Evolutionary conservation across 2,329 filamentous ascomycete species (phyloP).

Genomic region (Saccharata proteae): DNA sequence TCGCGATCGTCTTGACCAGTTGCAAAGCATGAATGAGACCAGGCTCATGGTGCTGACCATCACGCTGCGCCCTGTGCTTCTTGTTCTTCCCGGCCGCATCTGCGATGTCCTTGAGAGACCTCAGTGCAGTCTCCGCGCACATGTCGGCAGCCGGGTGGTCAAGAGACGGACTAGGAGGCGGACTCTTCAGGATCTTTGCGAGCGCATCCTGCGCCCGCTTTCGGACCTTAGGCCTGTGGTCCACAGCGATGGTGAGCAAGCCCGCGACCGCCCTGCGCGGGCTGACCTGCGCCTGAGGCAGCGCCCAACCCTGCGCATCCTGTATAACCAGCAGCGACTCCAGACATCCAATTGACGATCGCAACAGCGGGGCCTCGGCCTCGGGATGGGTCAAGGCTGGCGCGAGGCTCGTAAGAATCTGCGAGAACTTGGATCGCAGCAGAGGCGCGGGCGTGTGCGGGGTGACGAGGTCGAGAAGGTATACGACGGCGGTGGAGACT

Average conservation of each 20-base stretch:
- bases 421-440: conserved; percentile 86
- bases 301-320: conserved; percentile 76
- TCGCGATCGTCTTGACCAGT: conserved; percentile 78
- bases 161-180: conserved; percentile 79
- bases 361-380: conserved; percentile 74
- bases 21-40: conserved; percentile 84
- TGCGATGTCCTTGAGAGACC: conserved; percentile 64
- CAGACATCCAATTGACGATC: conserved; percentile 82
- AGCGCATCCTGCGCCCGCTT: conserved; percentile 88
- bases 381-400: conserved; percentile 69
- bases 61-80: conserved; percentile 40
- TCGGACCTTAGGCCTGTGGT: conserved; percentile 83
- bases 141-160: conserved; percentile 94
- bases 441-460: conserved; percentile 74
- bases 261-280: conserved; percentile 80
- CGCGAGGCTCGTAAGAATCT: conserved; percentile 77
- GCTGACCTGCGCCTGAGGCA: conserved; percentile 69
- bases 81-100: conserved; percentile 61
- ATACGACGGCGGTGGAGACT: conserved; percentile 74
- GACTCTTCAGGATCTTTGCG: conserved; percentile 67
- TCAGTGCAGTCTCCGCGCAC: conserved; percentile 83
- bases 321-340: conserved; percentile 87
- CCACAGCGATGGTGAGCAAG: conserved; percentile 70
- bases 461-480: conserved; percentile 87
- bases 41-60: conserved; percentile 57